These are phyloP conservation scores for Zymoseptoria tritici DNA, from an alignment of 2,329 filamentous ascomycete genomes.

Conservation along the genomic window DNA sequence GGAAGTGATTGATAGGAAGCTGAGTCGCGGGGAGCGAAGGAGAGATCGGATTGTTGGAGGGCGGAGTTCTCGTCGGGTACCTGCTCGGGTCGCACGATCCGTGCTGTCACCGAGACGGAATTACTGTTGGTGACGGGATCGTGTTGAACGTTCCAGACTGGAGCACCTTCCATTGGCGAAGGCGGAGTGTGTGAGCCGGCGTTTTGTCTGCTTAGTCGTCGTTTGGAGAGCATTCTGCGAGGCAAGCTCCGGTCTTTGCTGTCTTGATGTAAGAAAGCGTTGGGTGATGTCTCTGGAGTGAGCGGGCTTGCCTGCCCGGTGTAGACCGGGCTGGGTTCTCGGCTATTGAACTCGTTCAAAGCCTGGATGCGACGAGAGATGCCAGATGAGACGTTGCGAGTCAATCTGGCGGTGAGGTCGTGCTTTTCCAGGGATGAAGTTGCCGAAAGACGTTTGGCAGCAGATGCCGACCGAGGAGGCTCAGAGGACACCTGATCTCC, in stretches of 20 bases:
- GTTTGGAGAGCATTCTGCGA: slow-evolving; percentile 15
- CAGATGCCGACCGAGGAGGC: not conserved
- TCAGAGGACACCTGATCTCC: not conserved
- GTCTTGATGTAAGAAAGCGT: slow-evolving; percentile 1
- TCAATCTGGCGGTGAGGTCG: slow-evolving; percentile 31
- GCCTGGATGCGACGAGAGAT: slow-evolving; percentile 95
- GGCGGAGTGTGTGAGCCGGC: slow-evolving; percentile 11
- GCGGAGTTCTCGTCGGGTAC: slow-evolving; percentile 32
- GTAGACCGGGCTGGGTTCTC: slow-evolving; percentile 18
- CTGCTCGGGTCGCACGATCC: slow-evolving; percentile 62
- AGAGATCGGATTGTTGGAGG: slow-evolving; percentile 48
- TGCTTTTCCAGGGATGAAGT: slow-evolving; percentile 28
- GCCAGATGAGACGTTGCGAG: slow-evolving; percentile 76
- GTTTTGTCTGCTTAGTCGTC: slow-evolving; percentile 15
- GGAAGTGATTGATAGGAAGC: not conserved
- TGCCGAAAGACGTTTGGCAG: not conserved
- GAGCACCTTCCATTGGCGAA: slow-evolving; percentile 19
- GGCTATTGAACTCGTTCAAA: slow-evolving; percentile 60
- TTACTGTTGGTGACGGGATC: slow-evolving; percentile 47
- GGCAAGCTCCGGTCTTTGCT: slow-evolving; percentile 8
- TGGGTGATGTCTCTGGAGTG: slow-evolving; percentile 11
- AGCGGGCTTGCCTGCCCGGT: slow-evolving; percentile 9
- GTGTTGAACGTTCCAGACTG: slow-evolving; percentile 37
- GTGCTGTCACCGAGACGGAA: slow-evolving; percentile 81
- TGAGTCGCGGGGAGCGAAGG: not conserved